Evolutionary conservation across 164 flowering plant species (phyloP), one percentile per base, ranked within the genome.

Genomic region (Akebia trifoliata): DNA sequence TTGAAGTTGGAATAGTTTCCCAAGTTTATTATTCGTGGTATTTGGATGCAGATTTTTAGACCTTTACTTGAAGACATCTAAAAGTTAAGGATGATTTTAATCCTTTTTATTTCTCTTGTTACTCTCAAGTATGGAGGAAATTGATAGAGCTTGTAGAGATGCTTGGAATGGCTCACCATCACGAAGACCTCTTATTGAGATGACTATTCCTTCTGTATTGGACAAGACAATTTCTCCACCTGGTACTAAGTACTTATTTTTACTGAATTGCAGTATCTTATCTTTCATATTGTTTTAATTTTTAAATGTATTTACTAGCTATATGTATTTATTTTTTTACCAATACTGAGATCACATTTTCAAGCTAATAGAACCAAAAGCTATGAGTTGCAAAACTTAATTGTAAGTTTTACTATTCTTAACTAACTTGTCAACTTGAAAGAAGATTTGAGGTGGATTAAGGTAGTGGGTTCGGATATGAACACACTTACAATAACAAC

Each of bases 161-260:
- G 86, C 93, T 56, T 64, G 55, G 53, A 87, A 85, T 76, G 99
- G 97, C 51, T 59, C 78, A 34, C 90, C 99, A 63, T 94, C 97
- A 35, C 59, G 65, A 45, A 79, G 90, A 54, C 99, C 97, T 59
- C 54, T 94, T 38, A 87, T 94, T 62, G 99, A 94, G 78, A 90
- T 90, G 99, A 90, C 99, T 25, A 90, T 94, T 66, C 99, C 99
- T 65, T 90, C 97, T 68, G 78, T 67, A 25, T 38, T 94, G 66
- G 99, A 94, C 76, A 81, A 74, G 57, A 94, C 97, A 36, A 90
- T 94, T 49, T 86, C 99, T 69, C 99, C 97, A 51, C 85, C 86
- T 28, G 97, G 97, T 89, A 77, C 39, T 18, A 51, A 14, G 8
- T 46, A 20, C 31, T 26, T 32, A 20, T 32, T 36, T 39, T 47